phyloP scores from a whole-genome alignment of 2,329 filamentous ascomycete species.

The Colletotrichum lupini region DNA sequence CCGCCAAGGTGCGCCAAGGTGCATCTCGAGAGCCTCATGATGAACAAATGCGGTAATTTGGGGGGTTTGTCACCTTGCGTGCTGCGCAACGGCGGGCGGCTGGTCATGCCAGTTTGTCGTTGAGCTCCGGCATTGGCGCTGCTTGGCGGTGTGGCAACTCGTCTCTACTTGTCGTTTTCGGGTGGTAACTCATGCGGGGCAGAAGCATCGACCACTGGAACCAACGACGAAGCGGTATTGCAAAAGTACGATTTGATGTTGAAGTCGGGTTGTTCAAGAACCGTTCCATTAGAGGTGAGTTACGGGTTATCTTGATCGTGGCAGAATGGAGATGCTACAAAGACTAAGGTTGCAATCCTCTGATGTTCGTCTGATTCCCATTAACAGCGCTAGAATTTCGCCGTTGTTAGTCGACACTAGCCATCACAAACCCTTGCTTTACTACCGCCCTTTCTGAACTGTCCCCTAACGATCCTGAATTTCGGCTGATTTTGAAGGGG shows the following conservation, averaged over 20 bases:
- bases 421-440: neutral
- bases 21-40: conserved; percentile 9
- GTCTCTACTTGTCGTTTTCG: conserved; percentile 25
- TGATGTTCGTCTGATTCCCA: too few species aligned
- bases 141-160: conserved; percentile 28
- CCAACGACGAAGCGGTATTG: neutral
- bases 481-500: conserved; percentile 6
- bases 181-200: conserved; percentile 11
- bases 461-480: neutral
- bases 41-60: neutral
- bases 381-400: too few species aligned
- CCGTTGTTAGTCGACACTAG: too few species aligned
- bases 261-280: neutral
- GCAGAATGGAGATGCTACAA: too few species aligned
- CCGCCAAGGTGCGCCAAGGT: conserved; percentile 31
- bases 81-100: neutral
- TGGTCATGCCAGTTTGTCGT: conserved; percentile 22
- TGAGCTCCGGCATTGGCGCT: conserved; percentile 18
- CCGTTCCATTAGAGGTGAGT: too few species aligned
- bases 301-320: too few species aligned
- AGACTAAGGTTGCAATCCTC: too few species aligned
- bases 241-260: neutral
- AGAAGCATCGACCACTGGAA: neutral
- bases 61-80: neutral
- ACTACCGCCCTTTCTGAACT: neutral